phyloP scores from a whole-genome alignment of 345 rosid species.

The Eucalyptus microcorys region DNA sequence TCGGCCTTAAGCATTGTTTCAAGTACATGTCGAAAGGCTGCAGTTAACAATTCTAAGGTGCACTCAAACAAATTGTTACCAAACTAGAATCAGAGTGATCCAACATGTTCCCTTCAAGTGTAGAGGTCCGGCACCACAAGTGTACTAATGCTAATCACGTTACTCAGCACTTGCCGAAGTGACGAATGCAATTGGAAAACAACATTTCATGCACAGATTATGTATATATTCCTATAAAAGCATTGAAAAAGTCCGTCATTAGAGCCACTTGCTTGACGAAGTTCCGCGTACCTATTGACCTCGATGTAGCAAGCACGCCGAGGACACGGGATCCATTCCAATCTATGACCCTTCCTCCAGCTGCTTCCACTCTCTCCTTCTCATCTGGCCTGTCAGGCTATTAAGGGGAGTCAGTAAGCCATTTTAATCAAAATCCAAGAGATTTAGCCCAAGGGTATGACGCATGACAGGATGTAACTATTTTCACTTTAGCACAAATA shows the following conservation, averaged over 20 bases:
- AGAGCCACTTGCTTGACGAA: neutral
- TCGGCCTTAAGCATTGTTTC: neutral
- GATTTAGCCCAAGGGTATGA: neutral
- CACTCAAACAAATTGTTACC: neutral
- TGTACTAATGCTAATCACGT: neutral
- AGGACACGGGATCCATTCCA: slow-evolving; percentile 93
- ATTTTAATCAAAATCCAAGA: neutral
- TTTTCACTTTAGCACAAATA: neutral
- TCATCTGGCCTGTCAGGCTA: slow-evolving; percentile 84
- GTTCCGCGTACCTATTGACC: slow-evolving; percentile 62
- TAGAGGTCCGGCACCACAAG: neutral
- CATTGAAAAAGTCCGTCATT: neutral
- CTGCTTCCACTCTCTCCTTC: slow-evolving; percentile 73
- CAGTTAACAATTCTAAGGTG: neutral
- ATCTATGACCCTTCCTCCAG: slow-evolving; percentile 88
- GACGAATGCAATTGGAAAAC: neutral
- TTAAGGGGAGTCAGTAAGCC: neutral
- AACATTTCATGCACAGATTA: neutral
- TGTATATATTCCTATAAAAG: neutral
- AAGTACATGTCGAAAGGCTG: neutral
- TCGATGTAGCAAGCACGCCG: slow-evolving; percentile 98
- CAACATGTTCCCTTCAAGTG: neutral
- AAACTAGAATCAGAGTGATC: neutral
- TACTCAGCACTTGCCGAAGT: neutral
- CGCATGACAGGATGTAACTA: neutral